Evolutionary conservation across 2,329 filamentous ascomycete species (phyloP).

Genomic region (Pestalotiopsis sp.): DNA sequence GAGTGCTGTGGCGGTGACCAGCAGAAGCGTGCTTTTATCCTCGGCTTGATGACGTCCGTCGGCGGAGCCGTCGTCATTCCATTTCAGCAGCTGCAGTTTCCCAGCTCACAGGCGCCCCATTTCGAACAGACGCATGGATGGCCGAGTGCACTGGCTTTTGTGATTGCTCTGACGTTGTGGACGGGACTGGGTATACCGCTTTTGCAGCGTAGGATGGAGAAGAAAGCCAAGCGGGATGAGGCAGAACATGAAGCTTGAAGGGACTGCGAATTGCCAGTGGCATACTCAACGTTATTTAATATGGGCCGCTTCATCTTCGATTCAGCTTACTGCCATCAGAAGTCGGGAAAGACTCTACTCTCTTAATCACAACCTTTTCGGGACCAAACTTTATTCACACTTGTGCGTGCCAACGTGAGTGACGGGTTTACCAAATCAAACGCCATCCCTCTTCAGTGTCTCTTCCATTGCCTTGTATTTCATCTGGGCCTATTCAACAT

Average conservation of each 20-base stretch:
- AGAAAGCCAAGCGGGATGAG: not conserved
- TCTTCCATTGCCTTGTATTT: too few species aligned
- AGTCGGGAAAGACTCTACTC: too few species aligned
- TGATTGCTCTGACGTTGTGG: constrained; percentile 18
- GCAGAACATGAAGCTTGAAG: not conserved
- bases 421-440: too few species aligned
- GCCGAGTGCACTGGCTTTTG: constrained; percentile 21
- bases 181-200: constrained; percentile 16
- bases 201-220: constrained; percentile 13
- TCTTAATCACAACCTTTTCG: too few species aligned
- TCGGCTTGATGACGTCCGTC: constrained; percentile 40
- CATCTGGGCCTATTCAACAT: too few species aligned
- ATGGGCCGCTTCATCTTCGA: too few species aligned
- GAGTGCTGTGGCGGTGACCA: constrained; percentile 43
- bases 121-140: constrained; percentile 39
- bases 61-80: constrained; percentile 40
- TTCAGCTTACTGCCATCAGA: too few species aligned
- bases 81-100: constrained; percentile 40
- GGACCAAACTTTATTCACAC: too few species aligned
- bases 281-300: too few species aligned
- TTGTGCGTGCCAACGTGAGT: too few species aligned
- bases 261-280: not conserved
- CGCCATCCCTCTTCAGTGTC: too few species aligned
- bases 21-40: constrained; percentile 43
- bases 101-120: constrained; percentile 36